Conservation (phyloP, 495 filamentous ascomycete genomes). For the Penicillium robsamsonii region DNA sequence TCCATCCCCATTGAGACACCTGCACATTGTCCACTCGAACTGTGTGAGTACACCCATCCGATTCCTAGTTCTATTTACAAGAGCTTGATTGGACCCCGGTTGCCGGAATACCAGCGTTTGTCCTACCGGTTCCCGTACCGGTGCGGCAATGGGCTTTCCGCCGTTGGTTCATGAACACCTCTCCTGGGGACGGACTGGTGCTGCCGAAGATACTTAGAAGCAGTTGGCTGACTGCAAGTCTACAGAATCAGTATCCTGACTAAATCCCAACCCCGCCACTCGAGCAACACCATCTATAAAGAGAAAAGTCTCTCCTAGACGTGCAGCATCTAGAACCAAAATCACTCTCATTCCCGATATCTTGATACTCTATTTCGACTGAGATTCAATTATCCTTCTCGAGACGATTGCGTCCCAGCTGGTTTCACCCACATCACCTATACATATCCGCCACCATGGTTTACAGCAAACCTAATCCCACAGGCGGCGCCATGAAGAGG, state of each 20-base stretch:
- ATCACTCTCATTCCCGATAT: background rate
- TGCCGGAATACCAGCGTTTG: slow-evolving; percentile 4
- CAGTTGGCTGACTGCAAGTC: slow-evolving; percentile 8
- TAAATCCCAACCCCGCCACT: slow-evolving; percentile 2
- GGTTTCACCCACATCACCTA: background rate
- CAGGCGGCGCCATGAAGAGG: slow-evolving; percentile 37
- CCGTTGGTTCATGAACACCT: slow-evolving; percentile 15
- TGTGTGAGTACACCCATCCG: slow-evolving; percentile 16
- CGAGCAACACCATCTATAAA: slow-evolving; percentile 11
- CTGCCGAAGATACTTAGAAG: slow-evolving; percentile 1
- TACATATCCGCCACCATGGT: slow-evolving; percentile 31
- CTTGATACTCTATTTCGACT: background rate
- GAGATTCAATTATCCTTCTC: background rate
- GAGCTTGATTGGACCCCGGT: slow-evolving; percentile 24
- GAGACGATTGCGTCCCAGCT: slow-evolving; percentile 3
- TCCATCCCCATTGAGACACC: slow-evolving; percentile 5
- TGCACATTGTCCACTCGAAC: slow-evolving; percentile 8
- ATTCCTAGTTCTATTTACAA: slow-evolving; percentile 15
- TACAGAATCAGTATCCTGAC: background rate
- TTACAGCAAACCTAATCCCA: slow-evolving; percentile 29
- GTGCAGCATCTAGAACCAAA: background rate
- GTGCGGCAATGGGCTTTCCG: slow-evolving; percentile 3
- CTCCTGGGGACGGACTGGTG: background rate
- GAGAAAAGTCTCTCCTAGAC: slow-evolving; percentile 5
- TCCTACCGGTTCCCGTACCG: slow-evolving; percentile 22